A percentile compares a stretch with the other conserved stretches of the same genome.
phyloP scores from a whole-genome alignment of 2,329 filamentous ascomycete genomes.

The Colletotrichum gloeosporioides region DNA sequence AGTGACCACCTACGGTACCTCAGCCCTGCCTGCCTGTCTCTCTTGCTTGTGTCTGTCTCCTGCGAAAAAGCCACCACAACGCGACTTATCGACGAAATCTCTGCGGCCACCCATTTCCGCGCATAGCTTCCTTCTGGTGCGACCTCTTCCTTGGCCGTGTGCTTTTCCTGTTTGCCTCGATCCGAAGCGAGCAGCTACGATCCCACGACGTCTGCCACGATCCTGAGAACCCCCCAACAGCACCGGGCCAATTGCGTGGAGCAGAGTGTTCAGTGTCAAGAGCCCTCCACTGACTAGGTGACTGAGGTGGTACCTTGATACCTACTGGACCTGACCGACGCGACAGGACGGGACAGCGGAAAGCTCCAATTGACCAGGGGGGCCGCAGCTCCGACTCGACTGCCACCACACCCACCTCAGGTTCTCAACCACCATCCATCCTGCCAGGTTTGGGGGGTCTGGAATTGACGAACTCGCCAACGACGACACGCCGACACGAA shows the following conservation, averaged over 20 bases:
- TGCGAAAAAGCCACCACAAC: slow-evolving; percentile 5
- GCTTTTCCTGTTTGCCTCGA: not conserved
- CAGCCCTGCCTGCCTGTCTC: not conserved
- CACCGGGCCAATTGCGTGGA: not conserved
- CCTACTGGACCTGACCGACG: not conserved
- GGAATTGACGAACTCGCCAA: not conserved
- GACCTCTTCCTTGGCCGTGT: not conserved
- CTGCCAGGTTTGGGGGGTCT: not conserved
- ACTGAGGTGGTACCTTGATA: not conserved
- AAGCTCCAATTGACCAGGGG: slow-evolving; percentile 7
- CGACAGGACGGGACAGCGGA: not conserved
- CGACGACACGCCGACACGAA: not conserved
- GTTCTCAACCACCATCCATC: not conserved
- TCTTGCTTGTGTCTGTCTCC: not conserved
- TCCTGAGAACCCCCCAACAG: not conserved
- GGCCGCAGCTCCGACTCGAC: slow-evolving; percentile 10
- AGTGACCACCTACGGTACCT: not conserved
- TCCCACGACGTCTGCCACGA: not conserved
- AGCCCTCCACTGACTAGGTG: not conserved
- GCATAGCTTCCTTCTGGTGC: not conserved
- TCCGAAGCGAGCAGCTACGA: not conserved
- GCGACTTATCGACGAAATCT: not conserved
- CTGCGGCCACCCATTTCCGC: not conserved
- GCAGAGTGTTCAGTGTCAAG: not conserved
- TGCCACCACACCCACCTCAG: not conserved